Evolutionary conservation across 2,329 filamentous ascomycete genomes (phyloP), one percentile per base, ranked within the genome.

Genomic region (Rugonectria rugulosa): DNA sequence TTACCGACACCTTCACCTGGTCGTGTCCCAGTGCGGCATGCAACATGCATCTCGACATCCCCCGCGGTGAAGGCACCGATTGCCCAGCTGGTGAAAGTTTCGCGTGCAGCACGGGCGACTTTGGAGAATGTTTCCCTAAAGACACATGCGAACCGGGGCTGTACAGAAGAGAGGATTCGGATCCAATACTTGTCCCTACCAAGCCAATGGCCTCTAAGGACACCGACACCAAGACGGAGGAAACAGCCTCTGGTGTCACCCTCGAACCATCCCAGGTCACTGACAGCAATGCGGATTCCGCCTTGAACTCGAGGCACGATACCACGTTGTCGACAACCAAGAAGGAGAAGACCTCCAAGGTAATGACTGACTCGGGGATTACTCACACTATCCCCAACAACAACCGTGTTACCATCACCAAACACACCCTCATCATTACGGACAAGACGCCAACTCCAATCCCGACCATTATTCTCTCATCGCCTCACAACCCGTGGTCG

Each of bases 51-150:
- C 44, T 42, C 38, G 34, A 50, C 24, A 15, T 51, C n/a, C 37
- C 59, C 38, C 48, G 40, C 27, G 45, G 44, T 23, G 40, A 49
- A 24, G 43, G 34, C 26, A 56, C 14, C 11, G 42, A 46, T 42
- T 79, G 78, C 42, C 56, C 67, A 6, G 4, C 53, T 7, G 71
- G 69, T 53, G 61, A 60, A 17, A 26, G 70, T 58, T 81, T 77
- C 59, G 44, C 56, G 20, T 83, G 79, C 59, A 55, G 42, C 12
- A 34, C 46, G 42, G 75, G 68, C 60, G 57, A 60, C 26, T 81
- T 77, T 59, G 53, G 45, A 3, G 80, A 78, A 15, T 84, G 82
- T 61, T 84, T 81, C 64, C 64, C 69, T 12, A 64, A 72, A 12
- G 66, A 81, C 56, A 74, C 79, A 14, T 84, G 81, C 62, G 51